These are phyloP conservation scores for Phytophthora chlamydospora DNA, from an alignment of 352 stramenopile genomes.

Conservation along the genomic window DNA sequence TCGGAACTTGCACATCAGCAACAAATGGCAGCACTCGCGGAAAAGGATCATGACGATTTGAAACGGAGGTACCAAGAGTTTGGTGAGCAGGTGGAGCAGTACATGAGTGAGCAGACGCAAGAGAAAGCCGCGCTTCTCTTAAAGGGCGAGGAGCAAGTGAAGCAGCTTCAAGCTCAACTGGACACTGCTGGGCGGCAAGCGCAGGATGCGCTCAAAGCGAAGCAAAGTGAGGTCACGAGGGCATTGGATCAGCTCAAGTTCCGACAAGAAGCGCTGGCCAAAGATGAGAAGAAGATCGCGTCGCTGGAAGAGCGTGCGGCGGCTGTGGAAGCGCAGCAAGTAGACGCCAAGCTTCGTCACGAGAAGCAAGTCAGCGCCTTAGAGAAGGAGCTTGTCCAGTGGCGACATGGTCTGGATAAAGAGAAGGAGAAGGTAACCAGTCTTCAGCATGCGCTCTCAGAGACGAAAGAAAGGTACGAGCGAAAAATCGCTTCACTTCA, in stretches of 20 bases:
- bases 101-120: slow-evolving; percentile 74
- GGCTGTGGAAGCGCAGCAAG: slow-evolving; percentile 35
- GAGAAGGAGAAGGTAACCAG: slow-evolving; percentile 49
- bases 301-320: slow-evolving; percentile 46
- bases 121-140: slow-evolving; percentile 46
- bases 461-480: slow-evolving; percentile 58
- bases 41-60: slow-evolving; percentile 65
- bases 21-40: slow-evolving; percentile 33
- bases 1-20: slow-evolving; percentile 49
- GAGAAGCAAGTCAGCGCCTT: slow-evolving; percentile 45
- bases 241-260: slow-evolving; percentile 64
- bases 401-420: slow-evolving; percentile 49
- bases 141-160: slow-evolving; percentile 43
- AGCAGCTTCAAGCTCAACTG: slow-evolving; percentile 46
- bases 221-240: slow-evolving; percentile 59
- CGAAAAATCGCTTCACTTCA: slow-evolving; percentile 53
- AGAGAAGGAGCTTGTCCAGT: slow-evolving; percentile 66
- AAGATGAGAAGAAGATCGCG: slow-evolving; percentile 56
- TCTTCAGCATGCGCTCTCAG: slow-evolving; percentile 32
- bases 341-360: slow-evolving; percentile 50
- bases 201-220: slow-evolving; percentile 52
- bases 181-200: slow-evolving; percentile 41
- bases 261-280: slow-evolving; percentile 55
- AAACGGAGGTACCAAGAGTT: slow-evolving; percentile 79
- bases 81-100: slow-evolving; percentile 69